Evolutionary conservation across 371 early-diverging fungal species (phyloP), one percentile per base, ranked within the genome.

Genomic region (Phascolomyces articulosus): DNA sequence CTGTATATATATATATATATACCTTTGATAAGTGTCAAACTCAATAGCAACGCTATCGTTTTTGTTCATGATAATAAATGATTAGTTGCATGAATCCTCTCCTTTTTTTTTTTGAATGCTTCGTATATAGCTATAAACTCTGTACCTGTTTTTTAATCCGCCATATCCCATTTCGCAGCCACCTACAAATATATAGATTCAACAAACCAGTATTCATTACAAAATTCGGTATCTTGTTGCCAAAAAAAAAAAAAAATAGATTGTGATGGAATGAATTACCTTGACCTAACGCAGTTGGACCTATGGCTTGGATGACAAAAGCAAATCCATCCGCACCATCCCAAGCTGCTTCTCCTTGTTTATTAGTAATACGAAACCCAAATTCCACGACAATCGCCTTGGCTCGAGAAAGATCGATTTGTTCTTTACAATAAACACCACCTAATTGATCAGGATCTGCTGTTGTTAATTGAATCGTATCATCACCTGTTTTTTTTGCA

Each of bases 21-120:
- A 75, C 75, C 78, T 77, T 61, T 77, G 55, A 58, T 86, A 85
- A 2, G 84, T 86, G 66, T 86, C 87, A 47, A 84, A 85, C 40
- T 86, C 87, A 24, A 86, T 66, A 7, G 85, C 87, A 20, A 86
- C 41, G 41, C 86, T 83, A 44, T 18, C 18, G 9, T 26, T 4
- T 34, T n/a, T 26, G 53, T 8, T 2, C 40, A 49, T 54, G 55
- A 23, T 4, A 53, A 38, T 9, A 44, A 44, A 44, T 15, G 4
- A n/a, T 44, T 16, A 44, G 16, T 44, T n/a, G 7, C 4, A 44
- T n/a, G 16, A n/a, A n/a, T n/a, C n/a, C n/a, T n/a, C n/a, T n/a
- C n/a, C 16, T 15, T 18, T 44, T 4, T 44, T 44, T 15, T 18
- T 16, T 16, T 16, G 15, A 13, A 13, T 6, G 34, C 34, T 31